Evolutionary conservation across 768 basidiomycete species (phyloP).

Genomic region (Exsudoporus frostii): DNA sequence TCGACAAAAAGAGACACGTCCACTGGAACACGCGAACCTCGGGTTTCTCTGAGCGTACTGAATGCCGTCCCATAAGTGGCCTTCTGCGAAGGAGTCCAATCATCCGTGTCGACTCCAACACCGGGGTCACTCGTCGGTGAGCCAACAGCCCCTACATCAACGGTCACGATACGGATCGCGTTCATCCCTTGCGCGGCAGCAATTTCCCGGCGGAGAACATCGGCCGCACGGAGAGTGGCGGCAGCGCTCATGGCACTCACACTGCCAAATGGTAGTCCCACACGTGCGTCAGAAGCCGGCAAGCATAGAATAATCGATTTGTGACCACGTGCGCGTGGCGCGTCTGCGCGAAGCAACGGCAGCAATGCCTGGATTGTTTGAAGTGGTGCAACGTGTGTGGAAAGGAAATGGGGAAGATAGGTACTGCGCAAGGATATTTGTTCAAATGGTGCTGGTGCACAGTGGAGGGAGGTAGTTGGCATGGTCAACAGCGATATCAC

Average conservation of each 20-base stretch:
- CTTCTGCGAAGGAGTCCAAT: slow-evolving; percentile 75
- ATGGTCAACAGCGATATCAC: slow-evolving; percentile 75
- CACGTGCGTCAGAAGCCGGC: slow-evolving; percentile 66
- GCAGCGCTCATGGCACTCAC: slow-evolving; percentile 76
- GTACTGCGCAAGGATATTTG: slow-evolving; percentile 58
- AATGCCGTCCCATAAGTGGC: slow-evolving; percentile 71
- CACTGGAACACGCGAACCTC: slow-evolving; percentile 51
- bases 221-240: slow-evolving; percentile 65
- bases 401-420: slow-evolving; percentile 69
- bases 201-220: slow-evolving; percentile 74
- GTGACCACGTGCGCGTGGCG: slow-evolving; percentile 45
- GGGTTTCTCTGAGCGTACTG: slow-evolving; percentile 41
- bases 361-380: slow-evolving; percentile 74
- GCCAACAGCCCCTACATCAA: slow-evolving; percentile 67
- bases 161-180: slow-evolving; percentile 49
- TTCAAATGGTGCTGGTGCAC: slow-evolving; percentile 60
- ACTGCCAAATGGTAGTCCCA: slow-evolving; percentile 65
- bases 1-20: slow-evolving; percentile 57
- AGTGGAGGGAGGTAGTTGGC: slow-evolving; percentile 34
- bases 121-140: slow-evolving; percentile 24
- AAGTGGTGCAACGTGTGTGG: slow-evolving; percentile 74
- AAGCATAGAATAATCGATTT: slow-evolving; percentile 66
- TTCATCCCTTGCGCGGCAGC: slow-evolving; percentile 65
- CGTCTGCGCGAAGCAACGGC: slow-evolving; percentile 70
- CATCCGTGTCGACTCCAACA: slow-evolving; percentile 52